Base-by-base conservation (phyloP, 169 alveolate genomes). In the Babesia caballi region DNA sequence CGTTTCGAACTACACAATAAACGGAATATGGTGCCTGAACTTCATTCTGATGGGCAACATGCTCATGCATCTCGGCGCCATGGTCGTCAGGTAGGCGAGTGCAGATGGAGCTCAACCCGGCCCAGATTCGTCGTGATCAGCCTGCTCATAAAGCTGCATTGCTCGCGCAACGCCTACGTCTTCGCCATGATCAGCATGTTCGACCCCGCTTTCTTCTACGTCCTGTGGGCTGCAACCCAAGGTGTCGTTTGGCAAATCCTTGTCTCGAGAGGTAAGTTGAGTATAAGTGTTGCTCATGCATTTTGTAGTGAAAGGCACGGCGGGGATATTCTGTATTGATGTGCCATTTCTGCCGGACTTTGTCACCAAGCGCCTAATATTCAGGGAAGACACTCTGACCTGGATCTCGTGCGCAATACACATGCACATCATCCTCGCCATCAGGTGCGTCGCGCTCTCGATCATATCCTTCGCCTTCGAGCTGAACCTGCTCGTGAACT, bases 201-300 rank as follows among this genome's bases (percentile, higher is more conserved):
- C 35, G 93, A 88, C 49, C 93, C 93, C 0, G 65, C 82, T 19
- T 23, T 88, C 32, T 80, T 82, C 71, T 88, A 88, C 74, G 66
- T 85, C 27, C 42, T 88, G 47, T 88, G 90, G 86, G 77, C 93
- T 12, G 52, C 90, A 23, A 63, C 58, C 25, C 93, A 88, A 70
- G 35, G 85, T 14, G 53, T 88, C 28, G 66, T 84, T 36, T 88
- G 93, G 93, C 88, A 81, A 66, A 66, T 71, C 38, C 65, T 81
- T 40, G 66, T 81, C 27, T 17, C 38, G 25, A 69, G 81, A 71
- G 41, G 88, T 80, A 27, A 42, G 85, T 57, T 61, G 17, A 0
- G 27, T 25, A 0, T 30, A 3, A 1, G 7, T 36, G 19, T 14
- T 4, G 9, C 36, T 35, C 14, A 42, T 3, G 27, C n/a, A n/a